These are phyloP conservation scores for Cadophora luteo-olivacea DNA, from an alignment of 2,329 filamentous ascomycete genomes.

Conservation along the genomic window DNA sequence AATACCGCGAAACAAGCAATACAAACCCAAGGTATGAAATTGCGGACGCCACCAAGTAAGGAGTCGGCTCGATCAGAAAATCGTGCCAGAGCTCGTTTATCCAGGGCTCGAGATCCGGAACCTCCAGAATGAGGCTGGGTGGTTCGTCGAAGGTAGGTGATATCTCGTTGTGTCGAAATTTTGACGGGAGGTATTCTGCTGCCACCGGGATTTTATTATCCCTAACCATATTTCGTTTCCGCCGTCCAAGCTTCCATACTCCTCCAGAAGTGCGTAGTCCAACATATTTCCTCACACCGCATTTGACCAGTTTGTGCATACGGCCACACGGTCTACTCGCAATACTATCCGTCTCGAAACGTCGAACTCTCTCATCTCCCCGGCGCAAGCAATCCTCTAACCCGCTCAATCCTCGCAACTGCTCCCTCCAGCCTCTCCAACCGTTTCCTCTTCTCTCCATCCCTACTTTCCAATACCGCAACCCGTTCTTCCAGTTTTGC, in stretches of 20 bases:
- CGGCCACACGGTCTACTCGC: conserved; percentile 10
- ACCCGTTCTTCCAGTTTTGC: conserved; percentile 76
- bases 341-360: conserved; percentile 5
- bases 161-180: conserved; percentile 24
- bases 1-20: conserved; percentile 35
- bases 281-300: conserved; percentile 35
- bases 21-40: conserved; percentile 37
- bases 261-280: conserved; percentile 25
- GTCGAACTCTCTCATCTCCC: conserved; percentile 31
- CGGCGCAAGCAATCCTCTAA: conserved; percentile 62
- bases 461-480: conserved; percentile 70
- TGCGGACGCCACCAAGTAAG: conserved; percentile 36
- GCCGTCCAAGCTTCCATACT: conserved; percentile 22
- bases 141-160: conserved; percentile 13
- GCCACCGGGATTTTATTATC: neutral
- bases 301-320: conserved; percentile 23
- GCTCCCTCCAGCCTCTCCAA: conserved; percentile 76
- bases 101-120: conserved; percentile 36
- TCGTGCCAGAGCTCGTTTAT: conserved; percentile 38
- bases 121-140: conserved; percentile 26
- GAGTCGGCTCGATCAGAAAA: conserved; percentile 40
- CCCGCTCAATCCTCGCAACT: conserved; percentile 73
- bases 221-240: neutral
- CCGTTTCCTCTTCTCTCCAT: conserved; percentile 71
- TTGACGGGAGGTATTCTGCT: conserved; percentile 21